phyloP scores from a whole-genome alignment of 495 filamentous ascomycete species.

The Penicillium odoratum region DNA sequence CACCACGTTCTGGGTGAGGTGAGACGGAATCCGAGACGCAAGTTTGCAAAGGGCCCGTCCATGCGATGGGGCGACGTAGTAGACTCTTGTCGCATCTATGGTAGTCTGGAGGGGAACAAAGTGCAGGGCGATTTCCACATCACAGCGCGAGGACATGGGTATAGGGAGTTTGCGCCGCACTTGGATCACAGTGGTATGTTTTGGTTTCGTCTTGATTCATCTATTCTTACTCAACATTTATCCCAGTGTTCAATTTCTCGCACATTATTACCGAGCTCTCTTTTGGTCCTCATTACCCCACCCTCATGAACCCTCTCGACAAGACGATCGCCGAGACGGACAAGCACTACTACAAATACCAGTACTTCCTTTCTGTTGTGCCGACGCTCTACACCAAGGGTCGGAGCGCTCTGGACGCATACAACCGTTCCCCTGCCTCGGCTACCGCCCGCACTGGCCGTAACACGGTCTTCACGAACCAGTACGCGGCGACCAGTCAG shows the following conservation, averaged over 20 bases:
- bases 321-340: constrained; percentile 76
- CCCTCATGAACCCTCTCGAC: constrained; percentile 91
- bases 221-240: background rate
- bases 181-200: constrained; percentile 76
- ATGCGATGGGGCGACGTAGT: constrained; percentile 53
- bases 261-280: constrained; percentile 96
- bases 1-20: constrained; percentile 52
- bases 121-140: constrained; percentile 99
- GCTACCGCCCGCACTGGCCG: constrained; percentile 27
- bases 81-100: constrained; percentile 82
- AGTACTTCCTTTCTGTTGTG: constrained; percentile 97
- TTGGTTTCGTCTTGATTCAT: background rate
- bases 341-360: constrained; percentile 87
- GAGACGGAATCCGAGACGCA: constrained; percentile 43
- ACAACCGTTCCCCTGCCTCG: constrained; percentile 28
- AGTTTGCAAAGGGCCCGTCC: constrained; percentile 69
- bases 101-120: constrained; percentile 87
- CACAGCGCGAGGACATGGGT: constrained; percentile 92
- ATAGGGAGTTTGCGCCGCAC: constrained; percentile 75
- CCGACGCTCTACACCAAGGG: constrained; percentile 86
- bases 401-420: constrained; percentile 46
- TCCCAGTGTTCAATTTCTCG: constrained; percentile 91
- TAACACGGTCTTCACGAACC: constrained; percentile 84
- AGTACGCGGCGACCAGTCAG: constrained; percentile 95
- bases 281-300: constrained; percentile 93